Percentiles rank a stretch among this genome's conserved stretches.
phyloP scores from a whole-genome alignment of 345 rosid genomes.

The Kernera saxatilis region DNA sequence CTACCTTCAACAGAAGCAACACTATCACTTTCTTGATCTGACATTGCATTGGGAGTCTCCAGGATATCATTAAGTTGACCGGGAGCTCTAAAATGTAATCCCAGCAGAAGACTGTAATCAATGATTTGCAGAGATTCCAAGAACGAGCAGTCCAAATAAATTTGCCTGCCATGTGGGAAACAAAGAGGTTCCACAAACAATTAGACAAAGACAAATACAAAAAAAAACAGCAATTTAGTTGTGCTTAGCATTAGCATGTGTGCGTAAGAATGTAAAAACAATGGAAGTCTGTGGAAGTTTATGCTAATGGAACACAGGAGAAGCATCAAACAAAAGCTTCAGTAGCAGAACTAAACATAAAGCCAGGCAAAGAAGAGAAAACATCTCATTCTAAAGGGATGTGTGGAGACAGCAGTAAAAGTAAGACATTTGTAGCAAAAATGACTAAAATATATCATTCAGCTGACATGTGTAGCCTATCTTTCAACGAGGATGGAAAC shows the following conservation, averaged over 20 bases:
- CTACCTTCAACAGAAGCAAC: constrained; percentile 46
- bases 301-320: background rate
- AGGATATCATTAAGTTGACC: constrained; percentile 45
- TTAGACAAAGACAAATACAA: background rate
- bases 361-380: background rate
- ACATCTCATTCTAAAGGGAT: background rate
- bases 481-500: background rate
- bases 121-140: constrained; percentile 76
- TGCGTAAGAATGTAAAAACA: background rate
- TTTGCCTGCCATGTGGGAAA: constrained; percentile 54
- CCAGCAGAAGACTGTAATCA: constrained; percentile 85
- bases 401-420: background rate
- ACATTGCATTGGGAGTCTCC: constrained; percentile 41
- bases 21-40: constrained; percentile 38
- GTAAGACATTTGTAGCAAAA: background rate
- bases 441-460: background rate
- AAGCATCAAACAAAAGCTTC: background rate
- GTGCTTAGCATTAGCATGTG: background rate
- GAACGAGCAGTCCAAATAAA: constrained; percentile 59
- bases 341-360: background rate
- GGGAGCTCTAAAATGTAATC: constrained; percentile 87
- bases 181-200: background rate
- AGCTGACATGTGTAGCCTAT: background rate
- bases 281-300: background rate
- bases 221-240: background rate